Evolutionary conservation across 768 basidiomycete species (phyloP).

Genomic region (Trametes punicea): DNA sequence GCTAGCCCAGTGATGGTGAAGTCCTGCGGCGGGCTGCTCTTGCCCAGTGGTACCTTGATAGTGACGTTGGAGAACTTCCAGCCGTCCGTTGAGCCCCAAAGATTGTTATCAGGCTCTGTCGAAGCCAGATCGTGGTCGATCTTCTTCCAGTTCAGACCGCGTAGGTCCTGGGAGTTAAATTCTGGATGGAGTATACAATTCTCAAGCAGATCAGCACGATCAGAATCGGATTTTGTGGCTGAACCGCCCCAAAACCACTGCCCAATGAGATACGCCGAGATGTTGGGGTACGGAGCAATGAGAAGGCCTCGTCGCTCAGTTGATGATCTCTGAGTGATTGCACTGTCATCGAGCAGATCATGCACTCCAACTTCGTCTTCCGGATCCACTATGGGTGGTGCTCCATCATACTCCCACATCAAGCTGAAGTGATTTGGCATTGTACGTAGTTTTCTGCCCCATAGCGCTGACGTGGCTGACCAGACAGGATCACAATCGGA

Average conservation of each 20-base stretch:
- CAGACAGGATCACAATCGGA: no score
- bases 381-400: no score
- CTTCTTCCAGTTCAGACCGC: neutral
- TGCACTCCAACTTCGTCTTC: no score
- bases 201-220: neutral
- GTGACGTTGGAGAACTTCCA: neutral
- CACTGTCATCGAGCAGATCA: no score
- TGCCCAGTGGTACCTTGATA: neutral
- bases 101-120: neutral
- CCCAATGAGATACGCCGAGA: neutral
- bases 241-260: neutral
- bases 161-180: neutral
- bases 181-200: neutral
- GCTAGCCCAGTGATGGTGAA: neutral
- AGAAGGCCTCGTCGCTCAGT: neutral
- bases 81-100: neutral
- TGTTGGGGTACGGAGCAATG: constrained; percentile 3
- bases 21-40: neutral
- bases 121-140: neutral
- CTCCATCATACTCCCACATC: no score
- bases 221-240: neutral
- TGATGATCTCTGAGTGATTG: no score
- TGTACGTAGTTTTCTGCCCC: no score
- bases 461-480: no score
- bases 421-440: no score